Evolutionary conservation across 805 yeast genomes (phyloP).

Genomic region (Cyberlindnera petersonii): DNA sequence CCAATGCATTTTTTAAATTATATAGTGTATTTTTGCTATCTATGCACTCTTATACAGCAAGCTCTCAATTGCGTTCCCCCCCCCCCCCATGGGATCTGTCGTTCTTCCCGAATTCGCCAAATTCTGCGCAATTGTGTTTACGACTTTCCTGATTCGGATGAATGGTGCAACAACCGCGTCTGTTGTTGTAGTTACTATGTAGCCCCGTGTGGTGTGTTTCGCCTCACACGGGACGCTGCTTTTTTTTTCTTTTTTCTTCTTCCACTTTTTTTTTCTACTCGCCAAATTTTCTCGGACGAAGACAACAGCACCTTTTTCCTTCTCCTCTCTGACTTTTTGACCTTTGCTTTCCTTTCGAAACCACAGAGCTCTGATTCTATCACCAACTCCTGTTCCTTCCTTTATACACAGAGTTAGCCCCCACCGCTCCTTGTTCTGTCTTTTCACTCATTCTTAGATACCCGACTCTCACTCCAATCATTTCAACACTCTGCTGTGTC

Average conservation of each 20-base stretch:
- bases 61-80: too few species aligned
- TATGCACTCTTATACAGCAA: too few species aligned
- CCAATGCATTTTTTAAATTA: too few species aligned
- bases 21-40: too few species aligned
- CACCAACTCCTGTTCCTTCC: conserved; percentile 32
- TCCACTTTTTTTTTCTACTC: not conserved
- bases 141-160: not conserved
- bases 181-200: not conserved
- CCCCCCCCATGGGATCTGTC: too few species aligned
- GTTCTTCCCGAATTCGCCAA: not conserved
- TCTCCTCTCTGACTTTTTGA: too few species aligned
- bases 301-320: not conserved
- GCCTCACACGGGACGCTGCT: conserved; percentile 3
- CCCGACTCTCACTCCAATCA: not conserved
- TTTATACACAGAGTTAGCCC: conserved; percentile 28
- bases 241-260: conserved; percentile 3
- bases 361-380: conserved; percentile 10
- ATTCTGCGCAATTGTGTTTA: conserved; percentile 1
- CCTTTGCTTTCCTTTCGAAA: not conserved
- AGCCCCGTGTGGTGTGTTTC: too few species aligned
- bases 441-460: conserved; percentile 12
- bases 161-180: not conserved
- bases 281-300: not conserved
- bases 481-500: conserved; percentile 1
- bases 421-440: conserved; percentile 8